Percentiles rank a stretch among this genome's conserved stretches.
Evolutionary conservation across 768 basidiomycete genomes (phyloP).

Genomic region (Rhodotorula paludigena): DNA sequence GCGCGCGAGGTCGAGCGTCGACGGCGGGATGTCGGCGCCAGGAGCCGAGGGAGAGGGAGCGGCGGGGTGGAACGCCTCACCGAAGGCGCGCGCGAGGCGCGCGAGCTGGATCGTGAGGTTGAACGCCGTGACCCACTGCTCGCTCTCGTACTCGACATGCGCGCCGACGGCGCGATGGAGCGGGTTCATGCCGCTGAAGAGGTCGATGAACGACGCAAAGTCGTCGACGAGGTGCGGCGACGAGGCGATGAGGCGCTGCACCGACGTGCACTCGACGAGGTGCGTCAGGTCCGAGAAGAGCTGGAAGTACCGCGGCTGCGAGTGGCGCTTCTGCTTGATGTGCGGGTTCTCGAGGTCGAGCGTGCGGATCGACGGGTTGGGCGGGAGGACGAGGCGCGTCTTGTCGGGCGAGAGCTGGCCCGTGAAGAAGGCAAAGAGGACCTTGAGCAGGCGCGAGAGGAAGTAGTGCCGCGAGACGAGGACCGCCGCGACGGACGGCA

Average conservation of each 20-base stretch:
- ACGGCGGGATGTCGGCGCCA: slow-evolving; percentile 46
- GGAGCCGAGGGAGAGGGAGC: no score
- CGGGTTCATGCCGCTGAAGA: slow-evolving; percentile 91
- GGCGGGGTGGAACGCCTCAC: slow-evolving; percentile 72
- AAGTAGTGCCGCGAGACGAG: slow-evolving; percentile 70
- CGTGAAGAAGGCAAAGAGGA: slow-evolving; percentile 69
- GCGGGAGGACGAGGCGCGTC: slow-evolving; percentile 63
- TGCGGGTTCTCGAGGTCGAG: background rate
- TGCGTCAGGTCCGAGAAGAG: slow-evolving; percentile 69
- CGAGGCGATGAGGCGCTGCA: slow-evolving; percentile 70
- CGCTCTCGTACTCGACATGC: slow-evolving; percentile 94
- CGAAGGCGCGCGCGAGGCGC: slow-evolving; percentile 81
- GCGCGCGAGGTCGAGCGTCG: background rate
- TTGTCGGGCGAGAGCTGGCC: slow-evolving; percentile 55
- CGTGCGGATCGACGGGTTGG: slow-evolving; percentile 62
- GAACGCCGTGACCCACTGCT: slow-evolving; percentile 94
- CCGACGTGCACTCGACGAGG: slow-evolving; percentile 59
- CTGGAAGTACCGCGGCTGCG: slow-evolving; percentile 70
- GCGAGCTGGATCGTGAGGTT: slow-evolving; percentile 87
- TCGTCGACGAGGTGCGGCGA: slow-evolving; percentile 63
- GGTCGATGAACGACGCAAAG: slow-evolving; percentile 69
- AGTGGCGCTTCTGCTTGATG: slow-evolving; percentile 1
- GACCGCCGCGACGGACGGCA: slow-evolving; percentile 74
- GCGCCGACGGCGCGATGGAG: slow-evolving; percentile 72
- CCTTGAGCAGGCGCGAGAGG: slow-evolving; percentile 67